A percentile compares a stretch with the other conserved stretches of the same genome.
Conservation (phyloP, 2,329 filamentous ascomycete species). For the Fusarium nematophilum region DNA sequence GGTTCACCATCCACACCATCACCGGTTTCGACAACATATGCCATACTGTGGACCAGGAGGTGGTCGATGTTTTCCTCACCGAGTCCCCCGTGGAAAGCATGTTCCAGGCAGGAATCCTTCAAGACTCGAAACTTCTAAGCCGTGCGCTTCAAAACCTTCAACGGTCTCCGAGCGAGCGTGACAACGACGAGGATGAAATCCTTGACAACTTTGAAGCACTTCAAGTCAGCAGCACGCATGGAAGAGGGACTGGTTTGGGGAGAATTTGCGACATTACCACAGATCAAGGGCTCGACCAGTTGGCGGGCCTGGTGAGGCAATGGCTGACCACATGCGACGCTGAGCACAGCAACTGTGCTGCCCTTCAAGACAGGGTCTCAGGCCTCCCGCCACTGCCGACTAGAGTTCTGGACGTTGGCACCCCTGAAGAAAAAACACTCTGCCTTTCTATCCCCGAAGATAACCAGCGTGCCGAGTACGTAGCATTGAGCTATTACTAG, state of each 20-base stretch:
- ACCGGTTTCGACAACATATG: too few relatives aligned
- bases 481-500: too few relatives aligned
- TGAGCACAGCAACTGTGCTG: neutral
- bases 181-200: neutral
- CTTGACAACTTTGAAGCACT: neutral
- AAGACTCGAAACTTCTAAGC: neutral
- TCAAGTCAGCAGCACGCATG: too few relatives aligned
- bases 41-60: too few relatives aligned
- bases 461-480: too few relatives aligned
- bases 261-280: neutral
- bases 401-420: too few relatives aligned
- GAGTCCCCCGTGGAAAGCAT: neutral
- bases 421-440: too few relatives aligned
- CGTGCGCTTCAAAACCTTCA: neutral
- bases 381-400: neutral
- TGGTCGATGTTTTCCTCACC: neutral
- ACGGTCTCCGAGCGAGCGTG: neutral
- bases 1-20: too few relatives aligned
- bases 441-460: too few relatives aligned
- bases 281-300: neutral
- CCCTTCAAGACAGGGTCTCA: neutral
- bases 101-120: neutral
- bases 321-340: neutral
- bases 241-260: too few relatives aligned
- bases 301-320: neutral